Evolutionary conservation across 1,139 yeast species (phyloP).

Genomic region (Suhomyces coccinellae): DNA sequence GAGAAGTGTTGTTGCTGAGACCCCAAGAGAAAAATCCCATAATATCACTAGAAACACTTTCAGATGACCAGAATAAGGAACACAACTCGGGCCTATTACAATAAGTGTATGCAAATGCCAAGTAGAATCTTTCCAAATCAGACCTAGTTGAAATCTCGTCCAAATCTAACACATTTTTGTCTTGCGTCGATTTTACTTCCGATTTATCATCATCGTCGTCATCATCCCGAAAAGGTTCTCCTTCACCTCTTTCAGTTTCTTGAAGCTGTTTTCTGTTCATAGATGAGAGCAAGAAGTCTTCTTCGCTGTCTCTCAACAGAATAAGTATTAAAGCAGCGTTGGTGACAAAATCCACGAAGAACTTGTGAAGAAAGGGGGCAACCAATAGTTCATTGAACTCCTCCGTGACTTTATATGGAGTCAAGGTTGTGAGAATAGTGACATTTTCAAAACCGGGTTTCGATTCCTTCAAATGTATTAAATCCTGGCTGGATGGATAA

Average conservation of each 20-base stretch:
- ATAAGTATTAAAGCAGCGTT: constrained; percentile 80
- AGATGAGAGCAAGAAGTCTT: constrained; percentile 67
- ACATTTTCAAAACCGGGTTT: constrained; percentile 29
- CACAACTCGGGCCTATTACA: constrained; percentile 60
- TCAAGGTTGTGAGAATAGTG: constrained; percentile 22
- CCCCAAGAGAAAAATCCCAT: constrained; percentile 90
- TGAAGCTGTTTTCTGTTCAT: constrained; percentile 34
- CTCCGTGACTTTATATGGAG: constrained; percentile 22
- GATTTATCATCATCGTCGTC: constrained; percentile 11
- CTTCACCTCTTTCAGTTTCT: constrained; percentile 10
- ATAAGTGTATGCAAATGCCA: constrained; percentile 73
- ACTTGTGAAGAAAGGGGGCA: constrained; percentile 49
- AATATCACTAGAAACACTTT: constrained; percentile 40
- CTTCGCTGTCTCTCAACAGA: constrained; percentile 81
- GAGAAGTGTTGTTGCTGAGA: constrained; percentile 72
- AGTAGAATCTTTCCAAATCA: constrained; percentile 83
- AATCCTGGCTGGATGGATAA: constrained; percentile 30
- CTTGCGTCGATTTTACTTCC: constrained; percentile 7
- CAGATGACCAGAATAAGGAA: constrained; percentile 69
- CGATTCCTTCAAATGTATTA: constrained; percentile 21
- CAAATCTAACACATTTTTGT: constrained; percentile 30
- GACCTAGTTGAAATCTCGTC: constrained; percentile 69
- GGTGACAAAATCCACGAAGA: constrained; percentile 62
- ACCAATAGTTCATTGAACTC: constrained; percentile 33
- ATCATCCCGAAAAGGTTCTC: constrained; percentile 6